Conservation (phyloP, 2,329 filamentous ascomycete species). For the Neurospora sp. region DNA sequence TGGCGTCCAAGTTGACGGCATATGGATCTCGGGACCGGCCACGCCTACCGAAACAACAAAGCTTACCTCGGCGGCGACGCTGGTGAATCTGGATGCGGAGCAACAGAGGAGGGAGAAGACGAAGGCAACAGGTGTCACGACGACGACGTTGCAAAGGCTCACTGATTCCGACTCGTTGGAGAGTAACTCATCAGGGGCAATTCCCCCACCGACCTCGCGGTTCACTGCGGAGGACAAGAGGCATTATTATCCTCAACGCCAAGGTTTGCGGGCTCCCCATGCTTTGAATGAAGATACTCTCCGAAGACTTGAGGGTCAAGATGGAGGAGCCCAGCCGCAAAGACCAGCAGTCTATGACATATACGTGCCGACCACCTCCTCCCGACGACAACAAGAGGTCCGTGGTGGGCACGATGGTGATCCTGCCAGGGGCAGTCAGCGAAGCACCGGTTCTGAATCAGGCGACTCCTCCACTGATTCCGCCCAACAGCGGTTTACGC, state of each 20-base stretch:
- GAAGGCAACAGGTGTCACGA: constrained; percentile 3
- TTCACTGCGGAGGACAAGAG: neutral
- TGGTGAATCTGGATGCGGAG: constrained; percentile 10
- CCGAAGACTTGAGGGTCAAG: constrained; percentile 17
- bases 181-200: constrained; percentile 4
- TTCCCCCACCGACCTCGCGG: constrained; percentile 7
- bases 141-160: constrained; percentile 2
- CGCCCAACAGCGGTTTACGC: constrained; percentile 8
- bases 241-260: constrained; percentile 4
- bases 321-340: constrained; percentile 2
- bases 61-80: constrained; percentile 11
- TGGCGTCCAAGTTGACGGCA: constrained; percentile 75
- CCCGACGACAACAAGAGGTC: constrained; percentile 3
- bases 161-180: constrained; percentile 7
- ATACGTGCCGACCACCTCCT: constrained; percentile 13
- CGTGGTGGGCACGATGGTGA: neutral
- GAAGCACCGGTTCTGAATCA: constrained; percentile 16
- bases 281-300: constrained; percentile 20
- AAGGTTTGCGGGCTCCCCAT: neutral
- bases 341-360: constrained; percentile 8
- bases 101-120: constrained; percentile 9
- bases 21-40: constrained; percentile 57
- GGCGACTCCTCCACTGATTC: constrained; percentile 15
- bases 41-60: constrained; percentile 24
- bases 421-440: constrained; percentile 9